Evolutionary conservation across 2,329 filamentous ascomycete genomes (phyloP), one percentile per base, ranked within the genome.

Genomic region (Furcasterigmium sp.): DNA sequence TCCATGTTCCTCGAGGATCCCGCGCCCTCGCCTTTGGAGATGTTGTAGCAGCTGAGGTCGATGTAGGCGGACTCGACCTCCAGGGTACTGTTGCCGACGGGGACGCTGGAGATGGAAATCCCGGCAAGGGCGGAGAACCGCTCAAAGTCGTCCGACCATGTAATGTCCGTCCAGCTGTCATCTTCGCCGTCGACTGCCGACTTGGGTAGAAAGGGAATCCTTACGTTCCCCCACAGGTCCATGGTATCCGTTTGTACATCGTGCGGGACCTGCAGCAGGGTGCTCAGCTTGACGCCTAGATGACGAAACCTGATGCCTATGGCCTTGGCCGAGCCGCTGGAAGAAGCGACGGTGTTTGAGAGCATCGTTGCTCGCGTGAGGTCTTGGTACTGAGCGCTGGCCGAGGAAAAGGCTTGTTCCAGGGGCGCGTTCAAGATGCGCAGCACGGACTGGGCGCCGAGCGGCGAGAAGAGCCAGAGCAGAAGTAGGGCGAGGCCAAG

Each of bases 361-460:
- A 20, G 19, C 8, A 6, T 1, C 11, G 23, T 5, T 20, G 37
- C 14, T 19, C 18, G 1, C 30, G n/a, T 35, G 3, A 25, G 30
- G 41, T 46, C 37, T 19, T 39, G 30, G 6, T 43, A 40, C 13
- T 20, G 17, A 15, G 43, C 18, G 8, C 19, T 18, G 2, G 37
- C n/a, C 0, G 19, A 23, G 1, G 14, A 7, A 6, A 21, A 17
- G 3, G 23, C 18, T 1, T 32, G 14, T 3, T 19, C 28, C 4
- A 19, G 15, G 2, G 25, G 15, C 8, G 39, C 32, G 3, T 42
- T 25, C 14, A 49, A 32, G 23, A 47, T 41, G 2, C 56, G 56
- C 25, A 61, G 41, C 13, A 56, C 39, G 0, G 57, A 50, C 46
- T 62, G 59, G n/a, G 51, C 50, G 11, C 58, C 60, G 3, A 62